Conservation (phyloP, 495 filamentous ascomycete species). For the Podospora anserina region DNA sequence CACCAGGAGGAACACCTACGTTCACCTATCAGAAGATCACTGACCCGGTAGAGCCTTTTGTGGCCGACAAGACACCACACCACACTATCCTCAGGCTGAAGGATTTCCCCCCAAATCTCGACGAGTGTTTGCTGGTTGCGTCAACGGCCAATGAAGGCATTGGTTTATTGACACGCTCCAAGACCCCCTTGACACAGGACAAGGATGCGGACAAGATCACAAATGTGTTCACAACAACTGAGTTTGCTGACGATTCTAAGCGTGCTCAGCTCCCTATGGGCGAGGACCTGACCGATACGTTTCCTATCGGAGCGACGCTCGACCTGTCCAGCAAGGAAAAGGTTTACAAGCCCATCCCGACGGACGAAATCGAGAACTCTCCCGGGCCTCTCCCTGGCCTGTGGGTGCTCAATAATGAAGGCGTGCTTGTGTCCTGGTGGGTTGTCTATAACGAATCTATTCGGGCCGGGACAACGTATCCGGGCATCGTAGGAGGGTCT, state of each 20-base stretch:
- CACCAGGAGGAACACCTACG: conserved; percentile 32
- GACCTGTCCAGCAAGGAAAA: conserved; percentile 81
- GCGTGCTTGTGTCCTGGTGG: conserved; percentile 84
- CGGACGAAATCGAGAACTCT: conserved; percentile 68
- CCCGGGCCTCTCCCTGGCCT: conserved; percentile 80
- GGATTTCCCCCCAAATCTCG: conserved; percentile 72
- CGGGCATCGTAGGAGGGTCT: conserved; percentile 54
- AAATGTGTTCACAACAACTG: conserved; percentile 68
- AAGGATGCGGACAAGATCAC: conserved; percentile 57
- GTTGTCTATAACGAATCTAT: conserved; percentile 86
- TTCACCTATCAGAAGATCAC: conserved; percentile 70
- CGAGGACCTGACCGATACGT: conserved; percentile 63
- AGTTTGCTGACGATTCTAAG: conserved; percentile 70
- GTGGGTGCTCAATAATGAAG: conserved; percentile 85
- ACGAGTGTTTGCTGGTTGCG: conserved; percentile 74
- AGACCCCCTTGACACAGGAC: conserved; percentile 58
- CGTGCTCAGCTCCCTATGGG: conserved; percentile 72
- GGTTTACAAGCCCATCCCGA: conserved; percentile 71
- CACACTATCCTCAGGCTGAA: conserved; percentile 72
- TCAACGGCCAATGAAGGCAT: conserved; percentile 78
- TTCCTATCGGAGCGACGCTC: conserved; percentile 72
- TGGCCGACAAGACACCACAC: conserved; percentile 63
- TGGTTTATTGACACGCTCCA: conserved; percentile 70
- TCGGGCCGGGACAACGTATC: conserved; percentile 65
- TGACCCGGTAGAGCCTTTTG: conserved; percentile 68